Evolutionary conservation across 2,329 filamentous ascomycete species (phyloP).

Genomic region (Akanthomyces uredinophilus): DNA sequence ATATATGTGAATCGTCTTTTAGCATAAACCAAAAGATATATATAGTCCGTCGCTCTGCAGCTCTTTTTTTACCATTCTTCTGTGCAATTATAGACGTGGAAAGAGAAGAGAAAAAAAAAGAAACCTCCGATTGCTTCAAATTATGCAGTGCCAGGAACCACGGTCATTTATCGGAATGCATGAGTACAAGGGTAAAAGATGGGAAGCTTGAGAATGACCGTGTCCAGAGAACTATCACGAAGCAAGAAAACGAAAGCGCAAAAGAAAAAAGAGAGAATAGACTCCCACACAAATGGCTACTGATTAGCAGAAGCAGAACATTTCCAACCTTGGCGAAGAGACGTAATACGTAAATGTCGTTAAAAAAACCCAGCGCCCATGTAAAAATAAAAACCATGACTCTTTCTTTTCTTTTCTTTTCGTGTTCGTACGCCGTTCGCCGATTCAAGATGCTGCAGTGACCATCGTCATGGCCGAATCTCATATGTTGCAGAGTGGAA

Average conservation of each 20-base stretch:
- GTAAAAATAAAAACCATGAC: constrained; percentile 21
- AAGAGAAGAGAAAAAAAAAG: background rate
- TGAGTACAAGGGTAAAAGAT: background rate
- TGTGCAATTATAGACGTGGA: constrained; percentile 7
- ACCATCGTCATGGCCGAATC: constrained; percentile 24
- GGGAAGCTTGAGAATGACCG: background rate
- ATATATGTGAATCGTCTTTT: background rate
- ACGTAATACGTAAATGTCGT: constrained; percentile 28
- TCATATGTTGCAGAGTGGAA: constrained; percentile 5
- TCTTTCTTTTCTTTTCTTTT: constrained; percentile 28
- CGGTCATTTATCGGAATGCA: background rate
- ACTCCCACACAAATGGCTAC: constrained; percentile 4
- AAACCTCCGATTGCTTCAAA: constrained; percentile 5
- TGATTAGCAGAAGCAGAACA: constrained; percentile 6
- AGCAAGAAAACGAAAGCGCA: constrained; percentile 9
- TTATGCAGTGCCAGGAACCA: constrained; percentile 8
- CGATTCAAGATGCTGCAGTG: constrained; percentile 29
- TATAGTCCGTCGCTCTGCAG: constrained; percentile 3
- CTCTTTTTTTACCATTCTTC: constrained; percentile 6
- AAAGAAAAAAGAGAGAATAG: background rate
- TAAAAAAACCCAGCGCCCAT: constrained; percentile 34
- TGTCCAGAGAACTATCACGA: background rate
- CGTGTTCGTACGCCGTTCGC: constrained; percentile 35
- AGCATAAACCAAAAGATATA: background rate
- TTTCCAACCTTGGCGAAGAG: constrained; percentile 11